Evolutionary conservation across 805 yeast genomes (phyloP), one percentile per base, ranked within the genome.

Genomic region (Wickerhamiella parazyma): DNA sequence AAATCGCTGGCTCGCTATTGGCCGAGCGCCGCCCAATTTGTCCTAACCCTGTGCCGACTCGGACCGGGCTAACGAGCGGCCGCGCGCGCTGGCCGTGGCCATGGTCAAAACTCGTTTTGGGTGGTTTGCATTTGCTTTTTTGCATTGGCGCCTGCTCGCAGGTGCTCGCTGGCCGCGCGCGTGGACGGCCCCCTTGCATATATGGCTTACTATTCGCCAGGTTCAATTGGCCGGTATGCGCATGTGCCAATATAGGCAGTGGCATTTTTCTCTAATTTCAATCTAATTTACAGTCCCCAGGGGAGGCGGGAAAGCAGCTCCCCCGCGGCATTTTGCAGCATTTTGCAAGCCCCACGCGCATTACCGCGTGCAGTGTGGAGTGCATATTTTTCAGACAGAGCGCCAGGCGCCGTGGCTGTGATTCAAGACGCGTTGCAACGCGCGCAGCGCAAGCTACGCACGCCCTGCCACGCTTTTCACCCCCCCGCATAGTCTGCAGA

Each of bases 401-500:
- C n/a, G n/a, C n/a, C n/a, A n/a, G n/a, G n/a, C n/a, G n/a, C n/a
- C n/a, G n/a, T n/a, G n/a, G n/a, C n/a, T n/a, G n/a, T n/a, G n/a
- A n/a, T n/a, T n/a, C n/a, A n/a, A n/a, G n/a, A n/a, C n/a, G n/a
- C n/a, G n/a, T n/a, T n/a, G n/a, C n/a, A n/a, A n/a, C n/a, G n/a
- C n/a, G n/a, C n/a, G n/a, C n/a, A 21, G 8, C 24, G 24, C 24
- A 21, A 6, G 24, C 24, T 21, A 21, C 5, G 8, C 24, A 8
- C 24, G 24, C 24, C 24, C 8, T 21, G 24, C 24, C 5, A n/a
- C 14, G 4, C 31, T n/a, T 28, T 6, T 14, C 33, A 25, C 40
- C 29, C 25, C 36, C 38, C 28, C 20, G 20, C 20, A 33, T 25
- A 40, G 31, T 26, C 58, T 6, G 61, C 64, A 6, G 63, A 58